These are phyloP conservation scores for Andrographis paniculata DNA, from an alignment of 305 asterid species.

Conservation along the genomic window DNA sequence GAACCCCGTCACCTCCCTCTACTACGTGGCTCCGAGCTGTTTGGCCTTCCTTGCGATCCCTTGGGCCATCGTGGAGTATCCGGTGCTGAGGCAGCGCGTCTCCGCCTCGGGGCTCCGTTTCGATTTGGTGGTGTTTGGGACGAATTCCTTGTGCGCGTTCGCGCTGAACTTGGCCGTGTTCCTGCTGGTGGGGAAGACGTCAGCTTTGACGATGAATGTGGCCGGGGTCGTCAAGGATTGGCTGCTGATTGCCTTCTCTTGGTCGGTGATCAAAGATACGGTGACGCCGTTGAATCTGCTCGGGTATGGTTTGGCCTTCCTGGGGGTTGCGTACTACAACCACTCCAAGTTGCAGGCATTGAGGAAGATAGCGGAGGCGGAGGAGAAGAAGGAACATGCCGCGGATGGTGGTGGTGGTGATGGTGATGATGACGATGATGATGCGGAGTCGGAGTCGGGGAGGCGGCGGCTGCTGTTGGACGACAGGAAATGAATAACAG, in stretches of 20 bases:
- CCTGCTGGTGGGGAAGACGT: constrained; percentile 32
- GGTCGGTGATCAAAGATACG: constrained; percentile 28
- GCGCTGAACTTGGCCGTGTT: constrained; percentile 29
- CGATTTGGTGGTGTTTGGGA: constrained; percentile 22
- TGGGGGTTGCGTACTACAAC: constrained; percentile 27
- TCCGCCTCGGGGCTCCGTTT: constrained; percentile 23
- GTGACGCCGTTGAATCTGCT: constrained; percentile 25
- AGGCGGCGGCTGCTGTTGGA: too few species aligned
- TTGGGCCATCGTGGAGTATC: constrained; percentile 23
- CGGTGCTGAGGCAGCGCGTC: constrained; percentile 20
- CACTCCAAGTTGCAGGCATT: constrained; percentile 26
- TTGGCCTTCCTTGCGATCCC: constrained; percentile 26
- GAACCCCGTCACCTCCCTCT: constrained; percentile 28
- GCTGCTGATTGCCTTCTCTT: constrained; percentile 30
- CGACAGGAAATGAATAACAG: too few species aligned
- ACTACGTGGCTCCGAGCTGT: constrained; percentile 28
- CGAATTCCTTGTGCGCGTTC: constrained; percentile 26
- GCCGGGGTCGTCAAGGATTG: constrained; percentile 34
- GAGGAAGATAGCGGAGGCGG: constrained; percentile 22
- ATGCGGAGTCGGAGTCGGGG: too few species aligned
- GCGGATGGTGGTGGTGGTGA: constrained; percentile 30
- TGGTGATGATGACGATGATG: too few species aligned
- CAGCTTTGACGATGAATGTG: constrained; percentile 34
- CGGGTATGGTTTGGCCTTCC: constrained; percentile 28
- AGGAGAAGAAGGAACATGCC: constrained; percentile 20